Percentiles rank a stretch among this genome's conserved stretches.
These are phyloP conservation scores for Sordariomycetes sp. DNA, from an alignment of 2,329 filamentous ascomycete species.

Conservation along the genomic window DNA sequence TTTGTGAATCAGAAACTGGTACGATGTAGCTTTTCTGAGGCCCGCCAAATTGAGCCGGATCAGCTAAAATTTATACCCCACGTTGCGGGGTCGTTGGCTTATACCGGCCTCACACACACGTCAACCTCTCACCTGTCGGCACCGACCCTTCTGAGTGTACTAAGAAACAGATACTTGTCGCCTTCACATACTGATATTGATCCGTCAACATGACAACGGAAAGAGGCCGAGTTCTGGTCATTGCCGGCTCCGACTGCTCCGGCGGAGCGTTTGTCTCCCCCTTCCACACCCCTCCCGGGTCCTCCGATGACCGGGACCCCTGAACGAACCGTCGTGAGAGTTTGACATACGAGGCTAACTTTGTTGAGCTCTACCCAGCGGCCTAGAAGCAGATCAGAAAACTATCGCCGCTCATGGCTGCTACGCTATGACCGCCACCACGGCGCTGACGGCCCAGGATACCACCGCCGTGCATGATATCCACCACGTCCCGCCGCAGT, in stretches of 20 bases:
- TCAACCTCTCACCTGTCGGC: not conserved
- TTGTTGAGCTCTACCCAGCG: constrained; percentile 34
- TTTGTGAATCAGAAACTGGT: not conserved
- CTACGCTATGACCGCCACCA: constrained; percentile 94
- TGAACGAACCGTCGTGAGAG: not conserved
- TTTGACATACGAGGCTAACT: constrained; percentile 2
- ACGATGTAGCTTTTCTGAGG: not conserved
- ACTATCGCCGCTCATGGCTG: constrained; percentile 83
- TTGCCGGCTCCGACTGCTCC: constrained; percentile 83
- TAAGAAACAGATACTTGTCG: not conserved
- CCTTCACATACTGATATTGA: not conserved
- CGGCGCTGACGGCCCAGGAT: constrained; percentile 92
- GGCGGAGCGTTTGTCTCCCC: constrained; percentile 57
- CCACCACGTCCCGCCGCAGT: constrained; percentile 63
- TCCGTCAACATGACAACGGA: not conserved
- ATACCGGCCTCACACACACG: not conserved
- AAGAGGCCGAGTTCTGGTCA: constrained; percentile 51
- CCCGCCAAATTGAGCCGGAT: not conserved
- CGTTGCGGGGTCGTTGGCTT: not conserved
- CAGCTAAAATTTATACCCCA: not conserved
- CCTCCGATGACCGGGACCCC: not conserved
- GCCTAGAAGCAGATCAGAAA: constrained; percentile 91
- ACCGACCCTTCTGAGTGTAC: not conserved
- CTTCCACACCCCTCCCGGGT: constrained; percentile 3
- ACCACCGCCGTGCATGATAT: constrained; percentile 74